These are phyloP conservation scores for Aspergillus clavatus DNA, from an alignment of 2,329 filamentous ascomycete species.

Conservation along the genomic window DNA sequence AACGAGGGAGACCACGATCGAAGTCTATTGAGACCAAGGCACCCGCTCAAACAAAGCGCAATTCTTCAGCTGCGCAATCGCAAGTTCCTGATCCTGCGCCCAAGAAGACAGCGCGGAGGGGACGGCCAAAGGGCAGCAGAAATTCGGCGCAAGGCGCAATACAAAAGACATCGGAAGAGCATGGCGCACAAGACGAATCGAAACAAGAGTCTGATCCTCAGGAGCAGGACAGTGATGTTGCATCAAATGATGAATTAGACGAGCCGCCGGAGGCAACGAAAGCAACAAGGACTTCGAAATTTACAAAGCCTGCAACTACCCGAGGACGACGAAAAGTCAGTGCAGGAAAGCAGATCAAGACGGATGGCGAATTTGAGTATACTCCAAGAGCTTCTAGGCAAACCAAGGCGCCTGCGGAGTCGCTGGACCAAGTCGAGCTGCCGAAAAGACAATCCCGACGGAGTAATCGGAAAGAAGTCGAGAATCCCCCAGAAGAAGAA, in stretches of 20 bases:
- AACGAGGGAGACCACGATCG: constrained; percentile 35
- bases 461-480: constrained; percentile 15
- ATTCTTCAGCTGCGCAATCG: constrained; percentile 19
- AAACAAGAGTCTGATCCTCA: constrained; percentile 27
- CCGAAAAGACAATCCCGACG: constrained; percentile 15
- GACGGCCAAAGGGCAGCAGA: constrained; percentile 30
- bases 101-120: constrained; percentile 23
- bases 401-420: constrained; percentile 16
- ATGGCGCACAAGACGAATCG: constrained; percentile 38
- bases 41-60: constrained; percentile 24
- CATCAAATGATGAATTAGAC: constrained; percentile 25
- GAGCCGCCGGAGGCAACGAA: constrained; percentile 15
- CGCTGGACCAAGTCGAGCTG: constrained; percentile 17
- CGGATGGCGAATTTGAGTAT: constrained; percentile 41
- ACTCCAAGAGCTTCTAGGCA: constrained; percentile 30
- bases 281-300: constrained; percentile 15
- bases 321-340: constrained; percentile 25
- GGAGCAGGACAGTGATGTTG: constrained; percentile 16
- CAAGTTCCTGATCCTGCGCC: constrained; percentile 16
- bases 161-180: constrained; percentile 35
- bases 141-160: constrained; percentile 21
- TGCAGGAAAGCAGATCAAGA: constrained; percentile 24
- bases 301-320: constrained; percentile 17
- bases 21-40: constrained; percentile 41
- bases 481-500: constrained; percentile 23